Conservation (phyloP, 176 grass and related monocot species). For the Triticum turgidum region DNA sequence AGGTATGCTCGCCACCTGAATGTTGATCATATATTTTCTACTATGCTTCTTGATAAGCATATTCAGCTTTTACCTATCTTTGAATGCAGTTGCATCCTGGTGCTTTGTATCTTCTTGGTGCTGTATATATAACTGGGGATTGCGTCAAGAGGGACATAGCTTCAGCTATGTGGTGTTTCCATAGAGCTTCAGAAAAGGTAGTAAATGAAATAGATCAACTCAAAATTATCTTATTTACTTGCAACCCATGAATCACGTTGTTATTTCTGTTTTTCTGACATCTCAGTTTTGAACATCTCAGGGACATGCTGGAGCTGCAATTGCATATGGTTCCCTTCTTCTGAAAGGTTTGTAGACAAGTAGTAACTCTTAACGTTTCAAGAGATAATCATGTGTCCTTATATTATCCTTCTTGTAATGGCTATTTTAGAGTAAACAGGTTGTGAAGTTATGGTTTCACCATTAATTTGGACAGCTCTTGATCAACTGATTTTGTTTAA, state of each 20-base stretch:
- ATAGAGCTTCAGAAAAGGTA: constrained; percentile 93
- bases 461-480: neutral
- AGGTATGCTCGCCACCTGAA: constrained; percentile 46
- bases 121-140: constrained; percentile 90
- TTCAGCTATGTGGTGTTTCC: constrained; percentile 95
- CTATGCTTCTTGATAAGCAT: constrained; percentile 2
- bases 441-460: neutral
- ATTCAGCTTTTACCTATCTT: constrained; percentile 15
- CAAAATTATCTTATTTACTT: constrained; percentile 1
- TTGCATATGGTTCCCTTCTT: constrained; percentile 93
- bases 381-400: neutral
- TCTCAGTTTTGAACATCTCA: constrained; percentile 30
- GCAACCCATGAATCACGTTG: neutral
- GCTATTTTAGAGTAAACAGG: neutral
- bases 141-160: constrained; percentile 89
- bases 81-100: constrained; percentile 80
- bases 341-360: constrained; percentile 61
- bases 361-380: constrained; percentile 13
- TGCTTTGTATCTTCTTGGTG: constrained; percentile 91
- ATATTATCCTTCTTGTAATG: neutral
- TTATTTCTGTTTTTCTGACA: constrained; percentile 23
- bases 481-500: neutral
- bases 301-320: constrained; percentile 91
- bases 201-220: neutral
- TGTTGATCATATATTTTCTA: constrained; percentile 14